Base-by-base conservation (phyloP, 306 rosid genomes). In the Morella rubra region DNA sequence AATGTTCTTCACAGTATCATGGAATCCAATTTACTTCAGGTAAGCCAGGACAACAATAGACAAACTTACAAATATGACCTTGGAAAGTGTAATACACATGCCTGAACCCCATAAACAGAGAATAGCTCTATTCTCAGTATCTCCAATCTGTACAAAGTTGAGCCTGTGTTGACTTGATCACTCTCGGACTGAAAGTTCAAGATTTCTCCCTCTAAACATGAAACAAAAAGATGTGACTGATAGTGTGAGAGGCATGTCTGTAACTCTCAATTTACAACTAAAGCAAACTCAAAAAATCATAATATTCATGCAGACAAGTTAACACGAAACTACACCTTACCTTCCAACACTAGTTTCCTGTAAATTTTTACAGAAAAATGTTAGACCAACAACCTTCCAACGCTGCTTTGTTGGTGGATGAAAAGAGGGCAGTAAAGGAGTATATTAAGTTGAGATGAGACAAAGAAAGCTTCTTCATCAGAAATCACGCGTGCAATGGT, bases 41-140 rank as follows among this genome's bases (percentile, higher is more conserved):
- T 54, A 27, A 66, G 47, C 40, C 51, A 44, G 44, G 32, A 44
- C 4, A 37, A 72, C 19, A 15, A 76, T 24, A 49, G 53, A 12
- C 6, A 65, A 67, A 65, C 40, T 54, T 40, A 53, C 44, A 81
- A 54, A 71, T 44, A 79, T 8, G 74, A 49, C n/a, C 37, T 54
- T 32, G 62, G 1, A 61, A 77, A 60, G 71, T 66, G 67, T 81
- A 49, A 72, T 84, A 82, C 55, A 86, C 98, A 76, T 83, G 87
- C 98, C 98, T 94, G 95, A 85, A 80, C 75, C 72, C 98, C 98
- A 83, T 94, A 94, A 24, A 90, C 82, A 12, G 96, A 86, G 89
- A 87, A 86, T 66, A 94, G 87, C 85, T 89, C 90, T 73, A 94
- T 89, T 88, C 87, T 81, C 85, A 89, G 79, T 45, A 88, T 86